Conservation (phyloP, 2,329 filamentous ascomycete species). For the Calonectria montana region DNA sequence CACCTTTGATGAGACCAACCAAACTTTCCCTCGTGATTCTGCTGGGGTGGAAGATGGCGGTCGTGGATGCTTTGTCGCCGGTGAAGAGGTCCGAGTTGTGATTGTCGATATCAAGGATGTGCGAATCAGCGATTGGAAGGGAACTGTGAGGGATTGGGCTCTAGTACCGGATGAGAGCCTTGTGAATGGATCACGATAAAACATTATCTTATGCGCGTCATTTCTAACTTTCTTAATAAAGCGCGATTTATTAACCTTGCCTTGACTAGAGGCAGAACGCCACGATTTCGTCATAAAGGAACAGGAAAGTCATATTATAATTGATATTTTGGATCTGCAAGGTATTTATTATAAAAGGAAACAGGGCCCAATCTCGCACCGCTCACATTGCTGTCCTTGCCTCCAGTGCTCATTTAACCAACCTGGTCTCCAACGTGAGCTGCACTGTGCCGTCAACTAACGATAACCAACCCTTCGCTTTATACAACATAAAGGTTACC, state of each 20-base stretch:
- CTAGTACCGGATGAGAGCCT: constrained; percentile 50
- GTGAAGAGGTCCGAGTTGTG: constrained; percentile 87
- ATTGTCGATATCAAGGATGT: constrained; percentile 87
- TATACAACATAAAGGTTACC: not conserved
- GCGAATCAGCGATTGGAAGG: constrained; percentile 94
- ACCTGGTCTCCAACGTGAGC: not conserved
- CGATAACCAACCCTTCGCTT: not conserved
- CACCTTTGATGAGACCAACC: constrained; percentile 75
- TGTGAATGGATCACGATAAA: constrained; percentile 55
- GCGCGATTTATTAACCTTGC: not conserved
- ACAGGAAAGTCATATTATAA: not conserved
- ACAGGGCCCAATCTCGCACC: not conserved
- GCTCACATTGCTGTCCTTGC: constrained; percentile 1
- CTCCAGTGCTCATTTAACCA: not conserved
- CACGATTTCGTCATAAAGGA: not conserved
- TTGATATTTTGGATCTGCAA: not conserved
- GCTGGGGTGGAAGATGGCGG: constrained; percentile 63
- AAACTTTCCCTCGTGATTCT: constrained; percentile 45
- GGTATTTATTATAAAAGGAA: constrained; percentile 5
- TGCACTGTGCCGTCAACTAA: not conserved
- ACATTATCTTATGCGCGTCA: not conserved
- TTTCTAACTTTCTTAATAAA: not conserved
- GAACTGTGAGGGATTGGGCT: constrained; percentile 85
- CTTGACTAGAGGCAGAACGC: not conserved
- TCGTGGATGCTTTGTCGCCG: constrained; percentile 77